Evolutionary conservation across 768 basidiomycete species (phyloP), one percentile per base, ranked within the genome.

Genomic region (Auriculariales sp.): DNA sequence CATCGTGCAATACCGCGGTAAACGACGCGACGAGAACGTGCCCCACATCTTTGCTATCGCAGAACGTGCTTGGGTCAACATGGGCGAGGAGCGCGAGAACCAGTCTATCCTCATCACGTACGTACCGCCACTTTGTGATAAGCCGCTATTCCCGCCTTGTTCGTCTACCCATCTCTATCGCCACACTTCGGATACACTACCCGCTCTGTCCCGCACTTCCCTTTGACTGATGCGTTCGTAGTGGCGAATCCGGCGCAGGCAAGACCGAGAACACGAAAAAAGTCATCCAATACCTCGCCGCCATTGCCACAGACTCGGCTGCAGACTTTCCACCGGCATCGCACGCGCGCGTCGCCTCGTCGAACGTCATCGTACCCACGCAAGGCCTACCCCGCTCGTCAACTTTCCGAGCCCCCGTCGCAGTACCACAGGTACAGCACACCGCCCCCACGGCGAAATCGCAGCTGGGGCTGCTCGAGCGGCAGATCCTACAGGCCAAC

Each of bases 211-310:
- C 34, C 5, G 34, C 34, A 35, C 22, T 5, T 35, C 22, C 22
- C 9, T 15, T 22, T 36, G 35, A 36, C 35, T 0, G 6, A 14
- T 22, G 17, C 35, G 35, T 15, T 19, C 39, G 0, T 57, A 95
- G 93, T 7, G 95, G 95, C 35, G 95, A 99, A 71, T 98, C 95
- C 6, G 95, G 95, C 30, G 95, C 95, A 3, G 95, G 95, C 36
- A 99, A 98, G 72, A 99, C 95, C 2, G 95, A 98, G 62, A 98
- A 94, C 67, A 74, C 71, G 46, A 98, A 99, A 74, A 98, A 98
- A 61, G 94, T 98, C 59, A 99, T 99, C 49, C 95, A 98, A 63
- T 99, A 98, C 66, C 79, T 99, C 34, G 94, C 95, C 1, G 90
- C 95, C 5, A 97, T 98, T 56, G 95, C 95, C 2, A 79, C 88